Evolutionary conservation across 1,284 basidiomycete genomes (phyloP), one percentile per base, ranked within the genome.

Genomic region (Ustilago tritici): DNA sequence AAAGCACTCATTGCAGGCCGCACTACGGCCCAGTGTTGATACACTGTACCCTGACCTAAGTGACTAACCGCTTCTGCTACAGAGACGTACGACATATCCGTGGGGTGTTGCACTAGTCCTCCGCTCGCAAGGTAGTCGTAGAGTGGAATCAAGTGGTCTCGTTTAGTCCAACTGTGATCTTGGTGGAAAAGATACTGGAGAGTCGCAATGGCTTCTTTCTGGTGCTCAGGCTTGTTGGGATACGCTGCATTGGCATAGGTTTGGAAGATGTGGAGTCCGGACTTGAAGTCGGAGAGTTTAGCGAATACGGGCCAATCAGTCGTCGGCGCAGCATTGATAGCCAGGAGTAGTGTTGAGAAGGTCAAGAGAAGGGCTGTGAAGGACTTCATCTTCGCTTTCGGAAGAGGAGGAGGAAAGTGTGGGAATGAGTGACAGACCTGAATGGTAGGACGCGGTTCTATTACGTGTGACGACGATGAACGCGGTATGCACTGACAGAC

Each of bases 91-190:
- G 23, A 3, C 34, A 19, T 6, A n/a, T 17, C 14, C 12, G 31
- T 4, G 4, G 53, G 2, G 36, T 15, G 8, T 5, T 19, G 34
- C 8, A 50, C 52, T 19, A 67, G 36, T 4, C 65, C 65, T n/a
- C 60, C 60, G 3, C 59, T 53, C 2, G 40, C 47, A 6, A 68
- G 40, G 10, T 46, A 68, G 49, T 68, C 65, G 40, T 68, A 40
- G 3, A 62, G 43, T 1, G 32, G 52, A 17, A 46, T 4, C 7
- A 46, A 19, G 3, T 34, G 23, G 9, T 19, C 36, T 35, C 19
- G 1, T 19, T 31, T 11, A 4, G 9, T 17, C 67, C 61, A 70
- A 2, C 0, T 17, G 0, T 41, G 0, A 23, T 17, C 1, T 2
- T 28, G 0, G 23, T 40, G 52, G 32, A 64, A 64, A 3, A 70